phyloP scores from a whole-genome alignment of 305 asterid species.

The Fraxinus baroniana region DNA sequence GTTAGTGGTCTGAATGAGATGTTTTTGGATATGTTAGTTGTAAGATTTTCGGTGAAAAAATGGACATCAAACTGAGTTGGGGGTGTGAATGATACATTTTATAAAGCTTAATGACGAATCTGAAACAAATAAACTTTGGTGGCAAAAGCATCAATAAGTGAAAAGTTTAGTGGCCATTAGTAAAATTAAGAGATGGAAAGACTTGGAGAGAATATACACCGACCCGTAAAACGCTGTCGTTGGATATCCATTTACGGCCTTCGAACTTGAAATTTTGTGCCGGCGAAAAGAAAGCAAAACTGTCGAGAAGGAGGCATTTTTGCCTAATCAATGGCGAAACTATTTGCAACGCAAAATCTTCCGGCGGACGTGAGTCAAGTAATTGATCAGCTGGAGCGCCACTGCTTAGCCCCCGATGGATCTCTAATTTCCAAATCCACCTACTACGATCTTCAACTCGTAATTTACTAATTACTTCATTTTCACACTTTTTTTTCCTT shows the following conservation, averaged over 20 bases:
- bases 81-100: too few relatives aligned
- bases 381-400: conserved; percentile 92
- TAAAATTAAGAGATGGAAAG: too few relatives aligned
- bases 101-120: too few relatives aligned
- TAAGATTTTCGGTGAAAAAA: too few relatives aligned
- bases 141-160: too few relatives aligned
- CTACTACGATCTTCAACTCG: conserved; percentile 77
- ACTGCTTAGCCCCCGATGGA: conserved; percentile 91
- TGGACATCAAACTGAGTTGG: too few relatives aligned
- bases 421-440: conserved; percentile 90
- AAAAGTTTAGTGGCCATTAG: too few relatives aligned
- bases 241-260: not conserved
- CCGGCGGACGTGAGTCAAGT: conserved; percentile 65
- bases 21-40: too few relatives aligned
- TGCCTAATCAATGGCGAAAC: conserved; percentile 39
- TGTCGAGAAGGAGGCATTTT: not conserved
- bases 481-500: not conserved
- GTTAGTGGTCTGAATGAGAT: too few relatives aligned
- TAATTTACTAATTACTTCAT: conserved; percentile 25
- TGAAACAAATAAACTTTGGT: too few relatives aligned
- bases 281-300: conserved; percentile 16
- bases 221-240: conserved; percentile 14
- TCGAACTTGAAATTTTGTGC: conserved; percentile 10
- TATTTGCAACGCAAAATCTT: conserved; percentile 52
- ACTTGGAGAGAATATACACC: too few relatives aligned